These are phyloP conservation scores for Cladosporium sp. DNA, from an alignment of 2,329 filamentous ascomycete genomes.

Conservation along the genomic window DNA sequence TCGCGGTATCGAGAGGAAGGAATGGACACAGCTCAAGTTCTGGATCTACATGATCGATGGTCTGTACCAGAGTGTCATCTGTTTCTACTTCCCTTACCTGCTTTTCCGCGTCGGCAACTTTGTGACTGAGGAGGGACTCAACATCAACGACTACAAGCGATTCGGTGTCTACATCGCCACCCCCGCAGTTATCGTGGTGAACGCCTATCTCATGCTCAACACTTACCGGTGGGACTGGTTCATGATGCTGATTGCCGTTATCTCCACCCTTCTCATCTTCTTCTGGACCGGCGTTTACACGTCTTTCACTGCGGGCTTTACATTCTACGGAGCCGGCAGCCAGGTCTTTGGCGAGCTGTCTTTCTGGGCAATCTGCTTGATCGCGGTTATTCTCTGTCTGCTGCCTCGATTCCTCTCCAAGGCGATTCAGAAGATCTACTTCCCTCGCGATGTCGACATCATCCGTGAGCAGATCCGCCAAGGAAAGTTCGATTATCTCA, in stretches of 20 bases:
- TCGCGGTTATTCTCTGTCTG: conserved; percentile 75
- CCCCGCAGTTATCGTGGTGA: conserved; percentile 80
- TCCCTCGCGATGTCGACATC: conserved; percentile 87
- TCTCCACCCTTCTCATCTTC: conserved; percentile 84
- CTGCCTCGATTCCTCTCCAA: conserved; percentile 85
- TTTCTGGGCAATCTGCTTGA: conserved; percentile 79
- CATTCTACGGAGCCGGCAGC: conserved; percentile 69
- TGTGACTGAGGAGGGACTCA: conserved; percentile 64
- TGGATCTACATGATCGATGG: conserved; percentile 97
- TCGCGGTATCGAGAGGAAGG: conserved; percentile 86
- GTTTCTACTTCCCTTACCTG: conserved; percentile 88
- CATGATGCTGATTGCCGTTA: conserved; percentile 70
- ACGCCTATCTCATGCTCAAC: conserved; percentile 91
- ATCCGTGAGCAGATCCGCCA: conserved; percentile 83
- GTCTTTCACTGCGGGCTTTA: conserved; percentile 49
- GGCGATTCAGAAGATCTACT: conserved; percentile 85
- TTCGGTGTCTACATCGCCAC: conserved; percentile 84
- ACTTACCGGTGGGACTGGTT: conserved; percentile 98
- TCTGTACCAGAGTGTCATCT: conserved; percentile 87
- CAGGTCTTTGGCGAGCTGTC: conserved; percentile 74
- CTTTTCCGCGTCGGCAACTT: conserved; percentile 65
- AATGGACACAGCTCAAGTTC: conserved; percentile 95
- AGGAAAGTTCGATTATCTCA: conserved; percentile 74
- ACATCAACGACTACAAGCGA: conserved; percentile 71
- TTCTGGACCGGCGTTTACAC: conserved; percentile 93